phyloP scores from a whole-genome alignment of 495 filamentous ascomycete genomes.

The Podospora tetraspora region DNA sequence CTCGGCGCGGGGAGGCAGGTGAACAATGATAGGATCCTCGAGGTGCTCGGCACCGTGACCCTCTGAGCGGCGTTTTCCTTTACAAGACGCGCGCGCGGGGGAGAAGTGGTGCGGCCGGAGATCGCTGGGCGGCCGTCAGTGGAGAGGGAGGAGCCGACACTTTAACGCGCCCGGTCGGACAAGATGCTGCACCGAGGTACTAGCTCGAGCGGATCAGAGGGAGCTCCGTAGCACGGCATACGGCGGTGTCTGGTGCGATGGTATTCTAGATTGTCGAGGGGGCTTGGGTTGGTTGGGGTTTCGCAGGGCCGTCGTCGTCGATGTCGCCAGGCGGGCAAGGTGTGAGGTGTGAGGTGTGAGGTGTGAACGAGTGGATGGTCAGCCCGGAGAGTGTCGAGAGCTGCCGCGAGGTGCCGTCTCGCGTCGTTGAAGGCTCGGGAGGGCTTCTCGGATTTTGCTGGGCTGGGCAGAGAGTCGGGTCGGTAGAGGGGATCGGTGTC shows the following conservation, averaged over 20 bases:
- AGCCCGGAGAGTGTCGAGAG: constrained; percentile 13
- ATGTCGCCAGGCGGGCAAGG: constrained; percentile 14
- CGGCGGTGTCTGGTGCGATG: constrained; percentile 40
- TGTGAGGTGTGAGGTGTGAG: constrained; percentile 15
- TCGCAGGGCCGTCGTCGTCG: constrained; percentile 33
- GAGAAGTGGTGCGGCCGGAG: constrained; percentile 19
- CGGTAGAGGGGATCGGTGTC: constrained; percentile 41
- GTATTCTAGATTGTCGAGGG: constrained; percentile 20
- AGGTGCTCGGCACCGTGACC: constrained; percentile 3
- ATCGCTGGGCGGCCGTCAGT: constrained; percentile 13
- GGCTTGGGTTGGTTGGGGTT: constrained; percentile 28
- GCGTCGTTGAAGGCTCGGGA: constrained; percentile 16
- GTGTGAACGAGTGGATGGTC: constrained; percentile 18
- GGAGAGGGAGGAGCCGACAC: constrained; percentile 13
- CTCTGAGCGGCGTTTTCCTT: constrained; percentile 15
- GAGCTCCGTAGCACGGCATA: constrained; percentile 41
- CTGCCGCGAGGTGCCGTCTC: constrained; percentile 19
- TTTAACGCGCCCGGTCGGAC: constrained; percentile 32
- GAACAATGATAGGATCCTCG: not conserved
- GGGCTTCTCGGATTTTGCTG: constrained; percentile 15
- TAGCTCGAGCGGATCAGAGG: constrained; percentile 36
- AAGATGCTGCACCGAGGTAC: constrained; percentile 44
- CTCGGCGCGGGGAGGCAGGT: not conserved
- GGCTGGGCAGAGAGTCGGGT: constrained; percentile 21
- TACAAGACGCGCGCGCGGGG: constrained; percentile 14